Conservation (phyloP, 495 filamentous ascomycete species). For the Penicillium alfredii region DNA sequence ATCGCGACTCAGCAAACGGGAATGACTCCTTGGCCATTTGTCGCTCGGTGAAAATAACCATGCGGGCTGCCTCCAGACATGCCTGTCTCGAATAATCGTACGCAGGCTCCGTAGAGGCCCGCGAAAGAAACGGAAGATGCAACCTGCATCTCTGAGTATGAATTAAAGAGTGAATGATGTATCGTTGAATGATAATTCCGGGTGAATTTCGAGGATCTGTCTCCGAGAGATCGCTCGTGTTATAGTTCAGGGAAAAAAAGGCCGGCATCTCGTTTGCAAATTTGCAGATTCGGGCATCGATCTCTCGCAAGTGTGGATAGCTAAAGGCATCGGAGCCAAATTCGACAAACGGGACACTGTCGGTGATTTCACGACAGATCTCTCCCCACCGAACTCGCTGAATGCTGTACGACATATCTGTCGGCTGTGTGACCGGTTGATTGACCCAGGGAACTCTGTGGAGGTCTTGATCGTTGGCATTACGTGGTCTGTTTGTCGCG, state of each 20-base stretch:
- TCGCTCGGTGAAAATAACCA: slow-evolving; percentile 25
- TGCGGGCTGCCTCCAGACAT: slow-evolving; percentile 31
- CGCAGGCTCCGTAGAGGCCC: slow-evolving; percentile 15
- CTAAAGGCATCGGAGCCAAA: slow-evolving; percentile 2
- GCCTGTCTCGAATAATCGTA: slow-evolving; percentile 30
- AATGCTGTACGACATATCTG: slow-evolving; percentile 41
- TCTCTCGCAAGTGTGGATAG: slow-evolving; percentile 21
- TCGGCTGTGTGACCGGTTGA: slow-evolving; percentile 32
- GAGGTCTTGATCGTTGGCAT: slow-evolving; percentile 43
- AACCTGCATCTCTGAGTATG: slow-evolving; percentile 36
- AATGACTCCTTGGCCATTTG: slow-evolving; percentile 14
- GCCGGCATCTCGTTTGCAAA: slow-evolving; percentile 20
- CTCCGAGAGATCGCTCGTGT: slow-evolving; percentile 1
- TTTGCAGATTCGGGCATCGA: slow-evolving; percentile 26
- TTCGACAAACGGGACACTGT: slow-evolving; percentile 26
- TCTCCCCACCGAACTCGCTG: slow-evolving; percentile 42
- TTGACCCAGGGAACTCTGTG: slow-evolving; percentile 27
- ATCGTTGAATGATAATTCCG: slow-evolving; percentile 27
- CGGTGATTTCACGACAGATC: slow-evolving; percentile 37
- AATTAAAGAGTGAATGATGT: slow-evolving; percentile 28
- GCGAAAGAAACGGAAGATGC: slow-evolving; percentile 33
- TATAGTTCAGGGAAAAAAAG: slow-evolving; percentile 14
- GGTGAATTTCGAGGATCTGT: slow-evolving; percentile 7
- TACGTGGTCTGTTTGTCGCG: slow-evolving; percentile 38
- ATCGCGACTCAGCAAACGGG: slow-evolving; percentile 15